Conservation (phyloP, 2,329 filamentous ascomycete genomes). For the Sphaerulina musiva region DNA sequence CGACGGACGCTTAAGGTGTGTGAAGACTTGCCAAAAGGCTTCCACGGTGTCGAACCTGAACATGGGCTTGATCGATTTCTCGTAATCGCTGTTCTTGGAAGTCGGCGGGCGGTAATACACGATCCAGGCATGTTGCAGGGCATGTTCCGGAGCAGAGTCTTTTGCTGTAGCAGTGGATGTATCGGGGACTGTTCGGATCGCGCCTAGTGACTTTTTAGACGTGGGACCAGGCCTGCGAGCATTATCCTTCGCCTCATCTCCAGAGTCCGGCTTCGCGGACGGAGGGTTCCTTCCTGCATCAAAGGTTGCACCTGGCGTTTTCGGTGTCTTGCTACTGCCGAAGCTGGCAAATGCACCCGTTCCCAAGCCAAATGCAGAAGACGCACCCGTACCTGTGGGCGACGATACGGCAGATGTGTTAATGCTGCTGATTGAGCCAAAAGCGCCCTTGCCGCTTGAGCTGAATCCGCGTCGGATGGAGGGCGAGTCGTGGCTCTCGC, state of each 20-base stretch:
- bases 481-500: constrained; percentile 48
- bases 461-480: constrained; percentile 63
- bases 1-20: constrained; percentile 84
- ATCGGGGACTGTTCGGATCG: constrained; percentile 14
- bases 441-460: constrained; percentile 66
- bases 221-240: constrained; percentile 20
- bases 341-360: constrained; percentile 93
- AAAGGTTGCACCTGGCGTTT: constrained; percentile 65
- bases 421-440: constrained; percentile 68
- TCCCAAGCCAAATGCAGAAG: constrained; percentile 86
- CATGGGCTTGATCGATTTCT: constrained; percentile 87
- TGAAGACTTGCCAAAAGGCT: constrained; percentile 85
- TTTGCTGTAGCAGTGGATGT: constrained; percentile 35
- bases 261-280: constrained; percentile 55
- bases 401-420: constrained; percentile 61
- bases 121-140: constrained; percentile 81
- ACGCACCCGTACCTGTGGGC: constrained; percentile 66
- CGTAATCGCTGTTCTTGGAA: constrained; percentile 95
- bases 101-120: constrained; percentile 97
- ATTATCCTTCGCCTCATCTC: constrained; percentile 39
- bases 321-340: constrained; percentile 75
- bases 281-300: constrained; percentile 59
- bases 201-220: constrained; percentile 25
- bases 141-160: constrained; percentile 21
- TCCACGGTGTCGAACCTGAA: constrained; percentile 76